Base-by-base conservation (phyloP, 208 protist genomes). In the Trypanosoma grayi region DNA sequence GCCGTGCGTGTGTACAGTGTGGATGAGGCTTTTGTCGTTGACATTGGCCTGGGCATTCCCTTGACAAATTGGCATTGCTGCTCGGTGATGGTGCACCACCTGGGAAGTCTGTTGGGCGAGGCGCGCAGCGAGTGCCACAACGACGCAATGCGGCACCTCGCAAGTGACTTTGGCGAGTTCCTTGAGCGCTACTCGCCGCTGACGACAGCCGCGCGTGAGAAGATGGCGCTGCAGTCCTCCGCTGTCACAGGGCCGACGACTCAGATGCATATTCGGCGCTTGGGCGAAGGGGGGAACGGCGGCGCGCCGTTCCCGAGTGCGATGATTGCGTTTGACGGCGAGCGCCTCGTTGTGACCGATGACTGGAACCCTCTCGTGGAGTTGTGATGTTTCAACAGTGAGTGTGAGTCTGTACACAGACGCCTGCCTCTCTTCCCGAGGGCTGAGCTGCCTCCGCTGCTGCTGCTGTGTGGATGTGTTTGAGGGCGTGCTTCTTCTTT, bases 121-220 rank as follows among this genome's bases (percentile, higher is more conserved):
- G 39, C 75, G 4, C 74, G 64, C 27, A 82, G 60, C 24, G 83
- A 86, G 44, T 37, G 50, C 13, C 87, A 93, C 63, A 86, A 83
- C 60, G 50, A 55, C 14, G 81, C 87, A 10, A 89, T 93, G 80
- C 80, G 74, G n/a, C 60, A 30, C 36, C 75, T 72, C 39, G 75
- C 79, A 44, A 33, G 22, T 3, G 81, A 84, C 50, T 87, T 91
- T 58, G 77, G 83, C 18, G 70, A 63, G 1, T 91, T 94, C 55
- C 71, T 94, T 37, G 79, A 89, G 67, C 72, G 62, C 10, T 75
- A 94, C 73, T 83, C 82, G 34, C 70, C 83, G 0, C 64, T 93
- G 31, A 88, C 73, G n/a, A 62, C 68, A 7, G 54, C 55, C 3
- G 78, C 67, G 7, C 73, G 81, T 28, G 75, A 74, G 33, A 79